Conservation (phyloP, 257 asterid species). For the Plantago elongata region DNA sequence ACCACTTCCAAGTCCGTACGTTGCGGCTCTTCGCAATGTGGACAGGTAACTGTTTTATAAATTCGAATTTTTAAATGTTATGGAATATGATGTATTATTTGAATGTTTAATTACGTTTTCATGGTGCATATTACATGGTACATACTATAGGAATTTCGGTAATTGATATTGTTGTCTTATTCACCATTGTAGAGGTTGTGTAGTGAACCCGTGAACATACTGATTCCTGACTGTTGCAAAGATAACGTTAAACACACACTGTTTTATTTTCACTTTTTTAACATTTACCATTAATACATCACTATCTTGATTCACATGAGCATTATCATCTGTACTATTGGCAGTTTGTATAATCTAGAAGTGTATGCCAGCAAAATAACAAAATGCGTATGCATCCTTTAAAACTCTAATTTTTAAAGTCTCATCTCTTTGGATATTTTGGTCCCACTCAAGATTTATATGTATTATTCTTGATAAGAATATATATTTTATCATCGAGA, state of each 20-base stretch:
- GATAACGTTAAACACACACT: neutral
- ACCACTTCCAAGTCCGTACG: slow-evolving; percentile 29
- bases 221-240: neutral
- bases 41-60: slow-evolving; percentile 22
- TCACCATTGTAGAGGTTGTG: neutral
- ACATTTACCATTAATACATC: too few relatives aligned
- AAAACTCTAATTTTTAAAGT: too few relatives aligned
- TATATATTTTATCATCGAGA: too few relatives aligned
- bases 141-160: too few relatives aligned
- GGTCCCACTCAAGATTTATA: too few relatives aligned
- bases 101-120: too few relatives aligned
- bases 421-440: too few relatives aligned
- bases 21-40: slow-evolving; percentile 52
- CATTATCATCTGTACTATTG: neutral
- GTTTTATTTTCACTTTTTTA: too few relatives aligned
- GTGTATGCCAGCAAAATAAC: slow-evolving; percentile 7
- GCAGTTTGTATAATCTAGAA: neutral
- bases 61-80: too few relatives aligned
- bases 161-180: neutral
- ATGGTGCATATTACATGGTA: too few relatives aligned
- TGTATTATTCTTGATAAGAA: too few relatives aligned
- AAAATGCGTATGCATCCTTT: neutral
- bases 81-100: too few relatives aligned
- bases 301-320: neutral
- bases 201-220: slow-evolving; percentile 10